phyloP scores from a whole-genome alignment of 2,329 filamentous ascomycete species.

The Purpureocillium takamizusanense region DNA sequence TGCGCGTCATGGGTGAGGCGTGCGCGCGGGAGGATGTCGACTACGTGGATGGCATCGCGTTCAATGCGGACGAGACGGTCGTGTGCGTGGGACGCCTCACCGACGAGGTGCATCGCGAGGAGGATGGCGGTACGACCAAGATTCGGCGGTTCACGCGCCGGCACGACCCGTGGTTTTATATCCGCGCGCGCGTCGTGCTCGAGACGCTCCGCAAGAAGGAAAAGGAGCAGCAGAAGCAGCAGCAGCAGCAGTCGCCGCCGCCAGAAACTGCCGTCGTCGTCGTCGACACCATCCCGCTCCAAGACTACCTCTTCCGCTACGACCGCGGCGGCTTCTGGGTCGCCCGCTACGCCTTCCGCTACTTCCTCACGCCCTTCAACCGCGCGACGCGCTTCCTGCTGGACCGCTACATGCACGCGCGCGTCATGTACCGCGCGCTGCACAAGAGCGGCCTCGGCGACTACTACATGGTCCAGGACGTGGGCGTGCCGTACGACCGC shows the following conservation, averaged over 20 bases:
- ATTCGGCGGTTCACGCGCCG: constrained; percentile 44
- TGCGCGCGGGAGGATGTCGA: constrained; percentile 36
- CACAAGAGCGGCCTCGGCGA: constrained; percentile 52
- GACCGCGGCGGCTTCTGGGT: constrained; percentile 64
- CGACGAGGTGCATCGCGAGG: constrained; percentile 27
- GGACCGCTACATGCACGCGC: constrained; percentile 53
- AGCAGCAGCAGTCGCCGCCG: background rate
- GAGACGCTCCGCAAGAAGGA: constrained; percentile 14
- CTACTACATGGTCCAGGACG: constrained; percentile 56
- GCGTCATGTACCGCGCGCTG: constrained; percentile 56
- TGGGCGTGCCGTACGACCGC: constrained; percentile 38
- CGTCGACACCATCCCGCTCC: constrained; percentile 49
- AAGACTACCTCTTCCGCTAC: constrained; percentile 63
- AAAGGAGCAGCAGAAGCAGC: background rate
- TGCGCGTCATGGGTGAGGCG: constrained; percentile 35
- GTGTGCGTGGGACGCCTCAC: constrained; percentile 52
- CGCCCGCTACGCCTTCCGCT: constrained; percentile 51
- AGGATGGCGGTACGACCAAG: constrained; percentile 11
- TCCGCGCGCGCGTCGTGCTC: constrained; percentile 47
- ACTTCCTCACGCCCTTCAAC: constrained; percentile 59
- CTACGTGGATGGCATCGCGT: constrained; percentile 64
- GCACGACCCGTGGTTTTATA: constrained; percentile 64
- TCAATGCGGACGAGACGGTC: constrained; percentile 42
- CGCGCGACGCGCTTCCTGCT: constrained; percentile 50
- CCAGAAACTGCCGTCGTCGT: constrained; percentile 9